A percentile compares a stretch with the other conserved stretches of the same genome.
Evolutionary conservation across 2,329 filamentous ascomycete species (phyloP).

Genomic region (Hypoxylon sp.): DNA sequence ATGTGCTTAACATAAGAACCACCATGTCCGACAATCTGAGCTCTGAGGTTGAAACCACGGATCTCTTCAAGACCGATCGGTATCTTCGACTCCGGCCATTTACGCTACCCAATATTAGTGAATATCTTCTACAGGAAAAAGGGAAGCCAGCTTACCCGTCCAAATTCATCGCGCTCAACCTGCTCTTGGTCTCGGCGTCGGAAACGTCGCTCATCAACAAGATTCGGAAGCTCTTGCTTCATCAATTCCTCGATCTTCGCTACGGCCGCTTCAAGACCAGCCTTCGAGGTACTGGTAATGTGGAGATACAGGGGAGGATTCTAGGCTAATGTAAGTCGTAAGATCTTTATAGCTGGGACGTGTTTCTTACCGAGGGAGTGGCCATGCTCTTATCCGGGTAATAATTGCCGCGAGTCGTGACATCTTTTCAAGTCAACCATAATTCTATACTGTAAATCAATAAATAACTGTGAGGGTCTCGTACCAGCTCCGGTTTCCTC

Average conservation of each 20-base stretch:
- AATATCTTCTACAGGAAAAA: constrained; percentile 6
- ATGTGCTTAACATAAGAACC: constrained; percentile 99
- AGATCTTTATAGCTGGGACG: background rate
- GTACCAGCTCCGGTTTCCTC: constrained; percentile 99
- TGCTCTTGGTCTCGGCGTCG: constrained; percentile 84
- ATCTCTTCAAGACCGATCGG: constrained; percentile 91
- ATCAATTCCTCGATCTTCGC: constrained; percentile 93
- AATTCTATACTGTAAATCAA: constrained; percentile 64
- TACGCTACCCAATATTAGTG: constrained; percentile 73
- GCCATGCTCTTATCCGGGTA: constrained; percentile 99
- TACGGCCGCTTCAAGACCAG: constrained; percentile 91
- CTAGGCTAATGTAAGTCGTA: constrained; percentile 61
- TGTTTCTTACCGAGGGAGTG: constrained; percentile 81
- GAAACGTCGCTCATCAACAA: constrained; percentile 95
- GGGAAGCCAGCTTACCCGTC: constrained; percentile 75
- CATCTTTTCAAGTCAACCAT: constrained; percentile 84
- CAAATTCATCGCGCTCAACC: constrained; percentile 91
- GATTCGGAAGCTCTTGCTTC: constrained; percentile 93
- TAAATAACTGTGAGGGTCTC: constrained; percentile 70
- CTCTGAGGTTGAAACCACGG: constrained; percentile 94
- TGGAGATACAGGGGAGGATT: constrained; percentile 95
- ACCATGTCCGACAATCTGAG: constrained; percentile 94
- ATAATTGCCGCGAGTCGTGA: constrained; percentile 96
- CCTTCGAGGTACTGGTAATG: constrained; percentile 91
- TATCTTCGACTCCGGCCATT: constrained; percentile 99